phyloP scores from a whole-genome alignment of 192 early-diverging fungal genomes.

The Backusella tarrabulga region DNA sequence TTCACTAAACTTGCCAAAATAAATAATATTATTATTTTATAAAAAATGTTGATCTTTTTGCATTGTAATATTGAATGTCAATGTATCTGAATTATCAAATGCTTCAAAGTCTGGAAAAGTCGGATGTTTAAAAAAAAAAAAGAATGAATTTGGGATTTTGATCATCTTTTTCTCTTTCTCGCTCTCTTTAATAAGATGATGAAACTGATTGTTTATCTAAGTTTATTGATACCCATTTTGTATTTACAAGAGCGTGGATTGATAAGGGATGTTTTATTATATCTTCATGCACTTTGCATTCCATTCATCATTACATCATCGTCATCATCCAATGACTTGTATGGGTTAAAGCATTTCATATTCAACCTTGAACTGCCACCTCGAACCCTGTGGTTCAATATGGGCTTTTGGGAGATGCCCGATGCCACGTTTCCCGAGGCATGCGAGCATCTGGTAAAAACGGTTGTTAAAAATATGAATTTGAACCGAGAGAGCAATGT shows the following conservation, averaged over 20 bases:
- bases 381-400: constrained; percentile 46
- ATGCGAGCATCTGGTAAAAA: constrained; percentile 39
- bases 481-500: background rate
- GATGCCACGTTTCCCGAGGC: constrained; percentile 37
- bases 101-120: background rate
- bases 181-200: background rate
- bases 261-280: background rate
- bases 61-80: no score
- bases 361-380: constrained; percentile 41
- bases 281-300: background rate
- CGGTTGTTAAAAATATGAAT: constrained; percentile 26
- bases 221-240: background rate
- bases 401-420: constrained; percentile 43
- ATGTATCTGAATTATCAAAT: no score
- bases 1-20: background rate
- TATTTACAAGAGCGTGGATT: background rate
- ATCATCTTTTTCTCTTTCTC: background rate
- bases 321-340: constrained; percentile 24
- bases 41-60: background rate
- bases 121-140: background rate
- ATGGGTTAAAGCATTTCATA: constrained; percentile 44
- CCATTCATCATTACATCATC: background rate
- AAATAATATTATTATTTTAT: background rate
- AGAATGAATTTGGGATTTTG: background rate
- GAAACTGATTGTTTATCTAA: background rate